Evolutionary conservation across 805 yeast species (phyloP).

Genomic region (Teunomyces atbi): DNA sequence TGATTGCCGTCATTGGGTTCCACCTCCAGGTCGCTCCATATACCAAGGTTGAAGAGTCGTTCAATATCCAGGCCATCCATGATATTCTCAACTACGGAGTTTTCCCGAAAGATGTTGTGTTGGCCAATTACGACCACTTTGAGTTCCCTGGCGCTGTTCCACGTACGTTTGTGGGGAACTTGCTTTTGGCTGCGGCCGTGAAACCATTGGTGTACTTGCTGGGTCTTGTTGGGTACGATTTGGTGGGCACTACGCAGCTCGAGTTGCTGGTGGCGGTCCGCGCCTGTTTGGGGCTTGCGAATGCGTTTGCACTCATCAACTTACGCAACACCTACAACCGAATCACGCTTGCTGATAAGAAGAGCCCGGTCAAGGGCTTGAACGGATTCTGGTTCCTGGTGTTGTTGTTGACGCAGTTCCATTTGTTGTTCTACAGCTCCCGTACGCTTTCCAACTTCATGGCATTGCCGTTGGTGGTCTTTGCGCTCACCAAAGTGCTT

Average conservation of each 20-base stretch:
- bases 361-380: slow-evolving; percentile 13
- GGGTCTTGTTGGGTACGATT: slow-evolving; percentile 33
- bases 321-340: slow-evolving; percentile 41
- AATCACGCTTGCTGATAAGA: slow-evolving; percentile 22
- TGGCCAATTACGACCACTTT: slow-evolving; percentile 64
- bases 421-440: slow-evolving; percentile 73
- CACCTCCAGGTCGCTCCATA: slow-evolving; percentile 66
- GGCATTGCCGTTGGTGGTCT: slow-evolving; percentile 69
- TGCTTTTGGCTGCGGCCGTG: slow-evolving; percentile 48
- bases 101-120: slow-evolving; percentile 22
- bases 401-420: slow-evolving; percentile 70
- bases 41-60: slow-evolving; percentile 94
- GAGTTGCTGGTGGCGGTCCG: slow-evolving; percentile 46
- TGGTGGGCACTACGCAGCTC: slow-evolving; percentile 29
- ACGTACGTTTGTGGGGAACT: slow-evolving; percentile 75
- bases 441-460: slow-evolving; percentile 87
- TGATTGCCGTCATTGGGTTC: slow-evolving; percentile 43
- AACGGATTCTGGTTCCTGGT: slow-evolving; percentile 59
- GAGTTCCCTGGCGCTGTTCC: slow-evolving; percentile 89
- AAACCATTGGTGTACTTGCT: slow-evolving; percentile 28
- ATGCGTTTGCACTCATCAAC: slow-evolving; percentile 50
- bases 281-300: slow-evolving; percentile 59
- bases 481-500: slow-evolving; percentile 52
- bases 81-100: slow-evolving; percentile 70
- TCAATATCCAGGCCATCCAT: slow-evolving; percentile 85